These are phyloP conservation scores for Penicillium riverlandense DNA, from an alignment of 495 filamentous ascomycete species.

Conservation along the genomic window DNA sequence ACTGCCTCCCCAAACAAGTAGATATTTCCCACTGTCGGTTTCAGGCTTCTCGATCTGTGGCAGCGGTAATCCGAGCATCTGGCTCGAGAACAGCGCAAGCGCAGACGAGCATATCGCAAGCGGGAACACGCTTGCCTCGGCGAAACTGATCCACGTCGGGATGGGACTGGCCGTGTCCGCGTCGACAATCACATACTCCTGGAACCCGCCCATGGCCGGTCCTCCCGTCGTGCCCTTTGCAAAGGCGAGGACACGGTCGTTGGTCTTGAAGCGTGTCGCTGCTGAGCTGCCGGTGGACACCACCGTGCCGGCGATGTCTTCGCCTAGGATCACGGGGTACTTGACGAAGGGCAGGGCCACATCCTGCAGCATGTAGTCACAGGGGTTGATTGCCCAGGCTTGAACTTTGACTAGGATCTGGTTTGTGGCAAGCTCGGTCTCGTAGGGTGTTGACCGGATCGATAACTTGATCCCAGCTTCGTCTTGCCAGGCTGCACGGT, in stretches of 20 bases:
- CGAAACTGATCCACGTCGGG: conserved; percentile 39
- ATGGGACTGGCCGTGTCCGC: conserved; percentile 32
- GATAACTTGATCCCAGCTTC: background rate
- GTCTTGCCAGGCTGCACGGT: conserved; percentile 1
- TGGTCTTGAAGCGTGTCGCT: conserved; percentile 29
- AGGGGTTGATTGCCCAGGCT: conserved; percentile 8
- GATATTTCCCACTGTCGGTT: conserved; percentile 13
- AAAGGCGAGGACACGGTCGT: conserved; percentile 23
- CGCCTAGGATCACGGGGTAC: conserved; percentile 46
- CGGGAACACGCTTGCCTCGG: conserved; percentile 43
- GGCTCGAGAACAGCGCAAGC: conserved; percentile 38
- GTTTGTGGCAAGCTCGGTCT: background rate
- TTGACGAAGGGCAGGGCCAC: conserved; percentile 7
- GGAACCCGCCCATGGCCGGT: conserved; percentile 33
- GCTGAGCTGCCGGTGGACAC: conserved; percentile 37
- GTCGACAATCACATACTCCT: conserved; percentile 35
- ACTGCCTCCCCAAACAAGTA: conserved; percentile 56
- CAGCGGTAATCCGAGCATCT: conserved; percentile 29
- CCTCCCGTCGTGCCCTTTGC: conserved; percentile 5
- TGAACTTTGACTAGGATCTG: background rate
- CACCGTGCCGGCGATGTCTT: conserved; percentile 49
- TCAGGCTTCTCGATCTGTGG: conserved; percentile 19
- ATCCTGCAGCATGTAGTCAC: conserved; percentile 3
- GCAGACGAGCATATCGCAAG: conserved; percentile 49
- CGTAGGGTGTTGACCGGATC: background rate